Evolutionary conservation across 1,139 yeast species (phyloP), one percentile per base, ranked within the genome.

Genomic region (Pichia sp.): DNA sequence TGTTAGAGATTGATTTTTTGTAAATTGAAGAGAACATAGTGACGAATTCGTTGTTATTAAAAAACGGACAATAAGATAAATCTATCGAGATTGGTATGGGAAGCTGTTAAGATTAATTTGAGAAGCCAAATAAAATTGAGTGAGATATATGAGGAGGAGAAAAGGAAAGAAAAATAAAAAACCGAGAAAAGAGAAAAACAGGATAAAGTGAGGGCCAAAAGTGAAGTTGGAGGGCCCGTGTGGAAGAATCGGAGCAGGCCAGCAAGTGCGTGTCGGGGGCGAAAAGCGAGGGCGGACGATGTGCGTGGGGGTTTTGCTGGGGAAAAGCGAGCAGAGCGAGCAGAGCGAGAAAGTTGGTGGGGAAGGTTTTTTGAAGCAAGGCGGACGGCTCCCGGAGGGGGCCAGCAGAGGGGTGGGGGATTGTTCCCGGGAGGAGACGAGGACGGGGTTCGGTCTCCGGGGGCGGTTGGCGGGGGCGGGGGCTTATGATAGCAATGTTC

Each of bases 21-120:
- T 56, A 42, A 42, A 60, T 34, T 36, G 56, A 57, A 45, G 63
- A 56, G 53, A 64, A 60, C 67, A 64, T 64, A 10, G 14, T 11
- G 31, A 11, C 3, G 31, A 11, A 14, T 3, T 22, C 25, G 25
- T 22, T 22, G 25, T 22, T 22, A 22, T 22, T 22, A 4, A 22
- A 22, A 22, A 22, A 22, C 25, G 25, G 25, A 22, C 25, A 22
- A 22, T 22, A 22, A 22, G 25, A 22, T 22, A 22, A 22, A 22
- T 3, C 3, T 22, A 22, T 22, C 25, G 25, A 22, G 5, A 33
- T 16, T 14, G 14, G 41, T 11, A 19, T 9, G 41, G 41, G 25
- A 38, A 19, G 28, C 25, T 22, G 25, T 22, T 22, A 22, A 22
- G 25, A 22, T 6, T n/a, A 34, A 34, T 13, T n/a, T 19, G 39